These are phyloP conservation scores for Grigorovia jiainica DNA, from an alignment of 805 yeast genomes.

Conservation along the genomic window DNA sequence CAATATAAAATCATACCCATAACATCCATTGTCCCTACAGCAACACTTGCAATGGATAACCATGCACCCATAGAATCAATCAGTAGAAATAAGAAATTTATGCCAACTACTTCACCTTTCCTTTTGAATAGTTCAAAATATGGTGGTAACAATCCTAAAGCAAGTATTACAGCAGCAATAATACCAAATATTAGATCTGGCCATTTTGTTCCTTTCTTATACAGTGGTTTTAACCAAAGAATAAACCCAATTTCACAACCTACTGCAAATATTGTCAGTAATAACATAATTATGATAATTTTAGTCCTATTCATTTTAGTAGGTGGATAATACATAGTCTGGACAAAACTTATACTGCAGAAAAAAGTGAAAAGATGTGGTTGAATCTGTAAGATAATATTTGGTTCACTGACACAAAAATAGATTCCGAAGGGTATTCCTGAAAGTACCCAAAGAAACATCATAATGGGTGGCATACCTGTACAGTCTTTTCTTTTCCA, in stretches of 20 bases:
- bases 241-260: conserved; percentile 66
- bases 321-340: conserved; percentile 72
- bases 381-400: conserved; percentile 73
- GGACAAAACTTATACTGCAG: conserved; percentile 57
- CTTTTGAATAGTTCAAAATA: conserved; percentile 76
- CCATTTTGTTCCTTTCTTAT: conserved; percentile 49
- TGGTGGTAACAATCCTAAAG: conserved; percentile 78
- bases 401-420: conserved; percentile 60
- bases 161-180: conserved; percentile 65
- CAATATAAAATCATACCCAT: conserved; percentile 72
- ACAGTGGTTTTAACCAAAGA: conserved; percentile 53
- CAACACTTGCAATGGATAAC: conserved; percentile 56
- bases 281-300: conserved; percentile 29
- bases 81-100: conserved; percentile 67
- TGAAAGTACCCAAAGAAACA: conserved; percentile 67
- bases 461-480: conserved; percentile 80
- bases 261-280: conserved; percentile 36
- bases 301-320: conserved; percentile 29
- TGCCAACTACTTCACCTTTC: conserved; percentile 78
- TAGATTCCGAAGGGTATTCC: conserved; percentile 85
- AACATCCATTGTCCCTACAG: conserved; percentile 58
- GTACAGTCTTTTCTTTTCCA: conserved; percentile 67
- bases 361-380: conserved; percentile 75
- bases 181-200: conserved; percentile 76
- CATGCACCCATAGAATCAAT: conserved; percentile 80